Evolutionary conservation across 1,284 basidiomycete species (phyloP).

Genomic region (Microbotryomycetes sp.): DNA sequence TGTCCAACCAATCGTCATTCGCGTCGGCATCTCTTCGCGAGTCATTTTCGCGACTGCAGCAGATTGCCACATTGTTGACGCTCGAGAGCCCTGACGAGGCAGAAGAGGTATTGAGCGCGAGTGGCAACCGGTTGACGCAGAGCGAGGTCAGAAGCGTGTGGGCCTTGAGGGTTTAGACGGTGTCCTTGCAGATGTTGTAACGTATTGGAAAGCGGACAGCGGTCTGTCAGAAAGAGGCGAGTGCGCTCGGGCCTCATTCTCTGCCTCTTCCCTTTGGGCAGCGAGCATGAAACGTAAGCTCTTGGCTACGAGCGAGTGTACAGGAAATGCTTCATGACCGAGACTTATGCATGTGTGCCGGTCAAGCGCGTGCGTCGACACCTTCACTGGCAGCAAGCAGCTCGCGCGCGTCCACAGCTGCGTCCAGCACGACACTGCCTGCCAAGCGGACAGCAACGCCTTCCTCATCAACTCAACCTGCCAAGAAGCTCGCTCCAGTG

Average conservation of each 20-base stretch:
- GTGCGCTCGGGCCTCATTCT: background rate
- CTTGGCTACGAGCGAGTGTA: too few species aligned
- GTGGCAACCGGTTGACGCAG: constrained; percentile 24
- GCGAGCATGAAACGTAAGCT: too few species aligned
- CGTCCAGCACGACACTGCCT: too few species aligned
- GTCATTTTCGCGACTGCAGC: constrained; percentile 83
- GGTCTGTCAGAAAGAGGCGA: background rate
- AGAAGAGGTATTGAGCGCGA: constrained; percentile 28
- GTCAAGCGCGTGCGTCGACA: too few species aligned
- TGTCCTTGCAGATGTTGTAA: constrained; percentile 17
- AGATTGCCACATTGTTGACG: constrained; percentile 86
- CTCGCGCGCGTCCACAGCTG: too few species aligned
- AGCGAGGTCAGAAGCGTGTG: constrained; percentile 24
- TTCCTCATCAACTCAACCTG: background rate
- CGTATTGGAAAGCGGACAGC: background rate
- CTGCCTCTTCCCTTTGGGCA: too few species aligned
- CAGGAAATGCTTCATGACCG: too few species aligned
- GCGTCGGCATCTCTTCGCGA: constrained; percentile 68
- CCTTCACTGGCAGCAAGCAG: too few species aligned
- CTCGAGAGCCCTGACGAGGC: constrained; percentile 51
- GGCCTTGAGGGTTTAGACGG: constrained; percentile 17
- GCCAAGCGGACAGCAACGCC: too few species aligned
- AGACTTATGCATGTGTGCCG: too few species aligned
- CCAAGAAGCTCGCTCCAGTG: background rate
- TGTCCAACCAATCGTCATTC: constrained; percentile 76